phyloP scores from a whole-genome alignment of 1,284 basidiomycete species.

The Austroboletus rostrupii region DNA sequence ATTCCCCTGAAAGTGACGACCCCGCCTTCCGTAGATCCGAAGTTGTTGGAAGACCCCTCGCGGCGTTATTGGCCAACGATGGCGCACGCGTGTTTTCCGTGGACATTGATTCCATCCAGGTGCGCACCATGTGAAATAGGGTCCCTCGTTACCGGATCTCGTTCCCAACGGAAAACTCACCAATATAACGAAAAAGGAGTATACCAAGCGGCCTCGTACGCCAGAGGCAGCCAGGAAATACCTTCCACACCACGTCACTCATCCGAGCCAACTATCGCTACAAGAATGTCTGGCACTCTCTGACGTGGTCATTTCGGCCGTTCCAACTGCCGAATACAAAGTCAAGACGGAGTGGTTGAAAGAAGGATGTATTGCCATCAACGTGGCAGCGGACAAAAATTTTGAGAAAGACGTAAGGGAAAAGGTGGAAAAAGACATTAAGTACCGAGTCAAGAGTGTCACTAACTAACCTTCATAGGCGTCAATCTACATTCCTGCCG shows the following conservation, averaged over 20 bases:
- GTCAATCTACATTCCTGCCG: conserved; percentile 87
- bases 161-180: conserved; percentile 1
- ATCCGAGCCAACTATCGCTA: conserved; percentile 62
- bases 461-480: conserved; percentile 48
- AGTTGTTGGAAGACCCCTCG: conserved; percentile 93
- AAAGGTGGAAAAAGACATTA: conserved; percentile 52
- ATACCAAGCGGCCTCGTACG: conserved; percentile 78
- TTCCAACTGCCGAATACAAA: conserved; percentile 86
- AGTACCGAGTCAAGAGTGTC: neutral
- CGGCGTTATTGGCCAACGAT: conserved; percentile 91
- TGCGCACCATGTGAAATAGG: conserved; percentile 23
- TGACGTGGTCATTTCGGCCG: conserved; percentile 90
- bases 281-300: conserved; percentile 76
- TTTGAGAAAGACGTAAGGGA: conserved; percentile 92
- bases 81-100: conserved; percentile 93
- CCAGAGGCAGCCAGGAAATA: conserved; percentile 47
- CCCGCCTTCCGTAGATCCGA: conserved; percentile 63
- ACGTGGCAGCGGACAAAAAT: conserved; percentile 95
- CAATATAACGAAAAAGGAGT: conserved; percentile 50
- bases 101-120: conserved; percentile 91
- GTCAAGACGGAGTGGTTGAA: conserved; percentile 86
- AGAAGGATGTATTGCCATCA: conserved; percentile 90
- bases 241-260: conserved; percentile 83
- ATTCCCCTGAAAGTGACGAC: conserved; percentile 5
- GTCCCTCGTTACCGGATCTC: neutral